Base-by-base conservation (phyloP, 768 basidiomycete species). In the Cyclocybe aegerita region DNA sequence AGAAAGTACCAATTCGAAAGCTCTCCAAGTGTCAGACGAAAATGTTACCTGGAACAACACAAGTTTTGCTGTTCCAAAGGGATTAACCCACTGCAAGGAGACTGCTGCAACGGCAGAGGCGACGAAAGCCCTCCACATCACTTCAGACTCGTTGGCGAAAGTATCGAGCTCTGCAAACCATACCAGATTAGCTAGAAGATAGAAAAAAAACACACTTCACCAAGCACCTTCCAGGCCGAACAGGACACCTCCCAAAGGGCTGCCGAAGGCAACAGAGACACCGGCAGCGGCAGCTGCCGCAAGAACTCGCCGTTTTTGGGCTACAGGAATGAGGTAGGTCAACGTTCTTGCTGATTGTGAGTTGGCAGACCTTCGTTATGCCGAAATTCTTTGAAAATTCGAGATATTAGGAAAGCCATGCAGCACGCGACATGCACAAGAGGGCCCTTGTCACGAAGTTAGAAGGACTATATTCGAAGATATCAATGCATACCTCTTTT, bases 41-140 rank as follows among this genome's bases (percentile, higher is more conserved):
- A 75, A 80, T 1, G 82, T 85, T 11, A 85, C 81, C 81, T 86
- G 82, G 61, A 90, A 90, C 29, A 93, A 72, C 7, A 93, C 90
- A 14, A 93, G 77, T 60, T 92, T 92, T 15, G 87, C 83, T 9
- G 87, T 91, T 32, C 86, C 85, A 63, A 93, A 94, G 0, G 93
- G 93, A 60, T 94, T 86, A 41, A 93, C 77, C 65, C 86, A 84
- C 64, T 92, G 88, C 46, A 96, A 67, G 0, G 88, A 78, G n/a
- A 91, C 82, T 1, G 91, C 90, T 0, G 93, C 93, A 45, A 93
- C 80, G 43, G 86, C 89, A 6, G 90, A 92, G 11, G 90, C 91
- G 48, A 91, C 91, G 63, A 96, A 96, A n/a, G 86, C 90, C 49
- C 83, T 76, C 87, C 86, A 88, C 77, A 88, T 82, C 29, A 88